A percentile compares a stretch with the other conserved stretches of the same genome.
phyloP scores from a whole-genome alignment of 768 basidiomycete species.

The Lentinula raphanica region DNA sequence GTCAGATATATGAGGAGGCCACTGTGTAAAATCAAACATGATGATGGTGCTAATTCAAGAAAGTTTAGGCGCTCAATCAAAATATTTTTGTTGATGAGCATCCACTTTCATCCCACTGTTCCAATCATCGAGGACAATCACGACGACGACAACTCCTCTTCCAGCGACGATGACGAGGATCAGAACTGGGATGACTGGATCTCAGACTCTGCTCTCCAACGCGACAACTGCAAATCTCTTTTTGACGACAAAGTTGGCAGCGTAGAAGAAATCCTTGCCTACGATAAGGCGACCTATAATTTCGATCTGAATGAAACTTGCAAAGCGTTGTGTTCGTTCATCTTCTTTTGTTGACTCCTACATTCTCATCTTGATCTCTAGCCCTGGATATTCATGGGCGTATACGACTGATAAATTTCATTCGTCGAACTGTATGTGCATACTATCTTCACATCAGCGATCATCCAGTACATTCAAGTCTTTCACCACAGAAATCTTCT shows the following conservation, averaged over 20 bases:
- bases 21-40: slow-evolving; percentile 46
- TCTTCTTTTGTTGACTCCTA: neutral
- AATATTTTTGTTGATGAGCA: slow-evolving; percentile 1
- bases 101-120: slow-evolving; percentile 1
- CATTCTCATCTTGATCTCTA: slow-evolving; percentile 20
- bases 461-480: slow-evolving; percentile 7
- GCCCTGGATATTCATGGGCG: slow-evolving; percentile 74
- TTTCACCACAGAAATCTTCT: slow-evolving; percentile 43
- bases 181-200: slow-evolving; percentile 76
- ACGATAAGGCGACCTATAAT: slow-evolving; percentile 56
- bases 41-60: neutral
- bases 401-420: slow-evolving; percentile 65
- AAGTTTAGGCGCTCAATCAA: neutral
- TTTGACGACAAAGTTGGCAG: slow-evolving; percentile 68
- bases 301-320: slow-evolving; percentile 57
- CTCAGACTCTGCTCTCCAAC: slow-evolving; percentile 51
- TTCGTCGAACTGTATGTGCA: slow-evolving; percentile 52
- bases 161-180: slow-evolving; percentile 21
- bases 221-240: slow-evolving; percentile 59
- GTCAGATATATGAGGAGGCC: slow-evolving; percentile 71
- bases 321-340: slow-evolving; percentile 49
- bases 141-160: neutral
- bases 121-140: neutral
- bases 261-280: slow-evolving; percentile 49
- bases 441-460: neutral